Evolutionary conservation across 2,329 filamentous ascomycete species (phyloP).

Genomic region (Aspergillus versicolor): DNA sequence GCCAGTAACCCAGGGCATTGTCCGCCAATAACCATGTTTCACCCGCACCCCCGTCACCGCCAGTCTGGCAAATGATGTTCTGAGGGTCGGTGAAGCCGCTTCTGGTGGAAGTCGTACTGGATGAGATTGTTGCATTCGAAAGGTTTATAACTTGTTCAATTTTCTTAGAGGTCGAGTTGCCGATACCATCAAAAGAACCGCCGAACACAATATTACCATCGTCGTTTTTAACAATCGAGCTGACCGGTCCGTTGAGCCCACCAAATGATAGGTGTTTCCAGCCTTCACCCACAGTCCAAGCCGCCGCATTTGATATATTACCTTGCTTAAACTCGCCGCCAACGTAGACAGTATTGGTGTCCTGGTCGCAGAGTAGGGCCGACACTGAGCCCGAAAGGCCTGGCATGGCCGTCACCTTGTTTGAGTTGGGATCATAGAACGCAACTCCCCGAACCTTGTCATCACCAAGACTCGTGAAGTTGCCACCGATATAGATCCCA

Average conservation of each 20-base stretch:
- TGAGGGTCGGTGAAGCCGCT: conserved; percentile 71
- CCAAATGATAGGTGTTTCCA: conserved; percentile 85
- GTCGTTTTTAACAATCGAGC: conserved; percentile 75
- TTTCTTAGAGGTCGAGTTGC: conserved; percentile 68
- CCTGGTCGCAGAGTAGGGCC: conserved; percentile 76
- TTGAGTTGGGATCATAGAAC: conserved; percentile 72
- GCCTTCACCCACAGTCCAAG: conserved; percentile 67
- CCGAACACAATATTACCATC: conserved; percentile 90
- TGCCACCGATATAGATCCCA: conserved; percentile 85
- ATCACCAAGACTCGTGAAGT: conserved; percentile 87
- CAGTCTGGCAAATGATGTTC: conserved; percentile 79
- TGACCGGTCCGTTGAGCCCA: conserved; percentile 91
- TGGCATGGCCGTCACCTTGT: conserved; percentile 68
- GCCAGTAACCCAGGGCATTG: conserved; percentile 75
- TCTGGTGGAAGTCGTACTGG: conserved; percentile 59
- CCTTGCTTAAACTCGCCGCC: conserved; percentile 79
- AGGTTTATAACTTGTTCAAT: conserved; percentile 81
- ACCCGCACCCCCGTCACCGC: conserved; percentile 65
- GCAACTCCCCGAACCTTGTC: conserved; percentile 76
- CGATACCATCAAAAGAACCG: conserved; percentile 82
- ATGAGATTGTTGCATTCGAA: conserved; percentile 70
- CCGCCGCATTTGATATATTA: conserved; percentile 86
- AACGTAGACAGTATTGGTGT: conserved; percentile 78
- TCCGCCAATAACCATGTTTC: conserved; percentile 81
- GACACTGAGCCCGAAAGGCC: conserved; percentile 82